phyloP scores from a whole-genome alignment of 805 yeast species.

The Suhomyces sp. region DNA sequence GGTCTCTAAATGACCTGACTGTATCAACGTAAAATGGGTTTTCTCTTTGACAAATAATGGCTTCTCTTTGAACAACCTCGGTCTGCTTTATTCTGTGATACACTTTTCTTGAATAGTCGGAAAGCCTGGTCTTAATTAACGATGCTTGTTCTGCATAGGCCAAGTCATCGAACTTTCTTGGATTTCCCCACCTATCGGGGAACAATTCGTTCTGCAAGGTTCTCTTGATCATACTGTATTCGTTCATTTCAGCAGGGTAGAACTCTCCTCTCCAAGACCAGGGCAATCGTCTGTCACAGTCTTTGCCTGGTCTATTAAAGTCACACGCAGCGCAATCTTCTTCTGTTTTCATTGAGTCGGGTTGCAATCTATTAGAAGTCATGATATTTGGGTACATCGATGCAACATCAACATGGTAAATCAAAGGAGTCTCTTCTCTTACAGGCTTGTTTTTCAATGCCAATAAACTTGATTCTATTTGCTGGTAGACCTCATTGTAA shows the following conservation, averaged over 20 bases:
- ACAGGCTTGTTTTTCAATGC: slow-evolving; percentile 60
- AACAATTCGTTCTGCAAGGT: slow-evolving; percentile 77
- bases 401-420: slow-evolving; percentile 97
- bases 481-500: slow-evolving; percentile 66
- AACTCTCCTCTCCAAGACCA: slow-evolving; percentile 99
- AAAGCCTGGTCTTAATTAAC: slow-evolving; percentile 69
- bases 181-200: slow-evolving; percentile 58
- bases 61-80: slow-evolving; percentile 82
- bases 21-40: slow-evolving; percentile 96
- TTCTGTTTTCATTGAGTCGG: slow-evolving; percentile 94
- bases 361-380: slow-evolving; percentile 96
- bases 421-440: slow-evolving; percentile 75
- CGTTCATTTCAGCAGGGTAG: slow-evolving; percentile 86
- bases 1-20: slow-evolving; percentile 89
- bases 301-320: slow-evolving; percentile 91
- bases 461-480: slow-evolving; percentile 53
- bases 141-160: slow-evolving; percentile 74
- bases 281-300: slow-evolving; percentile 84
- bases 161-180: slow-evolving; percentile 70
- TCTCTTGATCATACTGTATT: slow-evolving; percentile 84
- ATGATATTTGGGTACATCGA: slow-evolving; percentile 99
- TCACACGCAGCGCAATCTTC: slow-evolving; percentile 97
- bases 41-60: slow-evolving; percentile 94
- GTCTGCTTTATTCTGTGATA: slow-evolving; percentile 79
- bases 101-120: slow-evolving; percentile 82